Conservation (phyloP, 164 flowering plant genomes). For the Vitis amurensis region DNA sequence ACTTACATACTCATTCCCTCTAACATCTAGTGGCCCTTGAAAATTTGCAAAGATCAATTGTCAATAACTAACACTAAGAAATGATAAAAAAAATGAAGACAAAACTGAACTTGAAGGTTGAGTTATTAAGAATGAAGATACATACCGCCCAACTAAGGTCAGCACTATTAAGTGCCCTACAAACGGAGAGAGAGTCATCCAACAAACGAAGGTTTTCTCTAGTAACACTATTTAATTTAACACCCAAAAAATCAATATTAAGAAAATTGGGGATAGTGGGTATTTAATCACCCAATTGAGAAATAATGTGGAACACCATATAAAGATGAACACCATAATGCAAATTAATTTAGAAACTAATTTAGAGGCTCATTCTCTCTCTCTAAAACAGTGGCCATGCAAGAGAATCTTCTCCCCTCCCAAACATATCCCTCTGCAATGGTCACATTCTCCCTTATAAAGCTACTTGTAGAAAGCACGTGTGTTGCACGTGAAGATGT, state of each 20-base stretch:
- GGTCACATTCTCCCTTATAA: too few relatives aligned
- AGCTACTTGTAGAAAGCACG: too few relatives aligned
- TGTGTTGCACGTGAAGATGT: too few relatives aligned
- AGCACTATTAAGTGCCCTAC: conserved; percentile 10
- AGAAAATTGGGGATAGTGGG: not conserved
- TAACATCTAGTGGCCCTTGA: conserved; percentile 40
- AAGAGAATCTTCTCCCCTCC: too few relatives aligned
- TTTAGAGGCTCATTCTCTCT: too few relatives aligned
- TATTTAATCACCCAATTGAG: not conserved
- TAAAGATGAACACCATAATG: too few relatives aligned
- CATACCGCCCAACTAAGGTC: conserved; percentile 55
- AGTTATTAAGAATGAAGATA: not conserved
- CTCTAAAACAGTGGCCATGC: too few relatives aligned
- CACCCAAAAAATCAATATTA: conserved; percentile 1
- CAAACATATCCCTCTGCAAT: too few relatives aligned
- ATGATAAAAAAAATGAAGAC: not conserved
- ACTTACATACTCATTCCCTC: conserved; percentile 93
- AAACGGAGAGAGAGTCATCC: conserved; percentile 90
- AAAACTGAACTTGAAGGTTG: not conserved
- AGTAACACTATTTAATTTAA: conserved; percentile 49
- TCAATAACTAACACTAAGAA: not conserved
- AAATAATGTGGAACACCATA: not conserved
- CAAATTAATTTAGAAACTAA: too few relatives aligned
- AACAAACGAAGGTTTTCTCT: conserved; percentile 71
- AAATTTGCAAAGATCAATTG: not conserved